Evolutionary conservation across 805 yeast species (phyloP).

Genomic region (Myxozyma udenii): DNA sequence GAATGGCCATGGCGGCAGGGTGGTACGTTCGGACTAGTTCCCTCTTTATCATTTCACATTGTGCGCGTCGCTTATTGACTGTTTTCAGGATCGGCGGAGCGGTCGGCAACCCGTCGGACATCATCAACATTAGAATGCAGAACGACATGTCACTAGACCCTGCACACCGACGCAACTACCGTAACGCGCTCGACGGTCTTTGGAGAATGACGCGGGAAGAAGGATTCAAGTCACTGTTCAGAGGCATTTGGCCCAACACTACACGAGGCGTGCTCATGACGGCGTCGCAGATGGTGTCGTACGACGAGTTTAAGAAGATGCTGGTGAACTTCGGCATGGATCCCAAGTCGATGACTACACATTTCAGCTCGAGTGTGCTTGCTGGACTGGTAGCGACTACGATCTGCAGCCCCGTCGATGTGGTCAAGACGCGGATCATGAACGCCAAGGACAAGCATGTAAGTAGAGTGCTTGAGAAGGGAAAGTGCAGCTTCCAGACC

Average conservation of each 20-base stretch:
- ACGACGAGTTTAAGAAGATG: constrained; percentile 66
- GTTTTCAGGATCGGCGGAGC: constrained; percentile 58
- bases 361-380: constrained; percentile 69
- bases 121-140: constrained; percentile 72
- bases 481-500: not conserved
- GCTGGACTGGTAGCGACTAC: constrained; percentile 91
- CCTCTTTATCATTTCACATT: not conserved
- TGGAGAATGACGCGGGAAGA: constrained; percentile 58
- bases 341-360: constrained; percentile 63
- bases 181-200: constrained; percentile 76
- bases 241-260: constrained; percentile 76
- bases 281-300: constrained; percentile 84
- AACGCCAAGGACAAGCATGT: constrained; percentile 43
- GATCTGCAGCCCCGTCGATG: constrained; percentile 90
- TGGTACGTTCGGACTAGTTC: constrained; percentile 40
- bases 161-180: constrained; percentile 66
- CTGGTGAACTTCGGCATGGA: constrained; percentile 55
- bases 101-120: constrained; percentile 85
- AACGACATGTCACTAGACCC: constrained; percentile 70
- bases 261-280: constrained; percentile 84
- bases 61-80: not conserved
- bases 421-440: constrained; percentile 84
- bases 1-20: constrained; percentile 83
- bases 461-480: not conserved
- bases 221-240: constrained; percentile 55